Base-by-base conservation (phyloP, 1,284 basidiomycete genomes). In the Garcileccinum viscosum region DNA sequence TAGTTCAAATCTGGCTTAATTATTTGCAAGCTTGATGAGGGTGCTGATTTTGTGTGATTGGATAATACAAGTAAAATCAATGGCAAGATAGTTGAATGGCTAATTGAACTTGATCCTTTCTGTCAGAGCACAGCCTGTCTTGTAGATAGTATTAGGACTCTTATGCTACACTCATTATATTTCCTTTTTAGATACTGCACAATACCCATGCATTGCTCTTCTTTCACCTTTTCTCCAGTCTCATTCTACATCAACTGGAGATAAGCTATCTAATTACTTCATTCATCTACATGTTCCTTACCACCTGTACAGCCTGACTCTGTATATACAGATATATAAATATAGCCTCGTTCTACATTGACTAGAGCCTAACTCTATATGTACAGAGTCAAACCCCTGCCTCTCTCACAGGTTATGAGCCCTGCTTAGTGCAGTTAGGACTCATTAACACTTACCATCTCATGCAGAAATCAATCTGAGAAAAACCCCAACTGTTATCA, bases 21-120 rank as follows among this genome's bases (percentile, higher is more conserved):
- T 0, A 44, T n/a, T 44, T n/a, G n/a, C 42, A 44, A 58, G 53
- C 53, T 72, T 19, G 53, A n/a, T 3, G 40, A 66, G 32, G 69
- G 64, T 7, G 67, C 65, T 15, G 67, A 73, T 33, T 33, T 40
- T 27, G 69, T 66, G 4, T 32, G n/a, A 32, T 53, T 42, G 6
- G 62, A 71, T 32, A 62, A 73, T 38, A 37, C 72, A 5, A 9
- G 22, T 11, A 27, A 14, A 22, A 38, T 73, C 24, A 73, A 73
- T 59, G 35, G 22, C 4, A 56, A 9, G 17, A 38, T 73, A 11
- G 61, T 69, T 1, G 1, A 6, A 2, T 73, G 72, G 66, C 22
- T 73, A 3, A 60, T 19, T 19, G 8, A 22, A 38, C 11, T 30
- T 19, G 32, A 59, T 22, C n/a, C n/a, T n/a, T n/a, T n/a, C n/a